Percentiles rank a stretch among this genome's conserved stretches.
These are phyloP conservation scores for Pseudogymnoascus sp. DNA, from an alignment of 2,329 filamentous ascomycete species.

Conservation along the genomic window DNA sequence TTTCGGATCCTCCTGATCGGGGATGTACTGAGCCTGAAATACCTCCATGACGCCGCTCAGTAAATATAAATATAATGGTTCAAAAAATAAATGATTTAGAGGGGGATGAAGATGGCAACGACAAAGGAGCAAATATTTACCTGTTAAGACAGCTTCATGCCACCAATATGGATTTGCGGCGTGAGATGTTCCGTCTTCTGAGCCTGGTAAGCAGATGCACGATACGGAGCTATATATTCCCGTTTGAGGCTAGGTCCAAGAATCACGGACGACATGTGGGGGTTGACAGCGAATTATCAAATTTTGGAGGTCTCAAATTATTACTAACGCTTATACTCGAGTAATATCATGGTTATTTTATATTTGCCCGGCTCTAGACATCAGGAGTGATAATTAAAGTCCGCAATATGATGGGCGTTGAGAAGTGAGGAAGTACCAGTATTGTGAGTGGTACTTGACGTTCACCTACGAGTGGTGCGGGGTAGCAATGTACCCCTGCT, in stretches of 20 bases:
- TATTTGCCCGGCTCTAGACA: not conserved
- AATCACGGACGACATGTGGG: not conserved
- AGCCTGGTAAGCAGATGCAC: slow-evolving; percentile 1
- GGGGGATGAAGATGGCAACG: slow-evolving; percentile 7
- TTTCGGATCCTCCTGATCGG: slow-evolving; percentile 33
- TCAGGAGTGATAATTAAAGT: not conserved
- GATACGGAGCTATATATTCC: slow-evolving; percentile 1
- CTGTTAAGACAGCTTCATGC: not conserved
- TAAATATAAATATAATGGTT: slow-evolving; percentile 14
- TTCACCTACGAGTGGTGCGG: not conserved
- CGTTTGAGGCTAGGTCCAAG: not conserved
- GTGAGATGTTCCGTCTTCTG: slow-evolving; percentile 3
- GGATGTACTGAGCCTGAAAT: slow-evolving; percentile 27
- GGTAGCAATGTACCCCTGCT: slow-evolving; percentile 2
- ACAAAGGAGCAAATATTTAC: slow-evolving; percentile 2
- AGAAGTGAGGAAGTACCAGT: not conserved
- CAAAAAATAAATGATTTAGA: not conserved
- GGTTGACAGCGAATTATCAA: not conserved
- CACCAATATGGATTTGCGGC: not conserved
- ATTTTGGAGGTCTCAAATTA: not conserved
- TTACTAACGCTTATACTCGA: not conserved
- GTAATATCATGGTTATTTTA: not conserved
- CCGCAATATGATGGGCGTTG: not conserved
- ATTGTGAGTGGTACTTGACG: not conserved
- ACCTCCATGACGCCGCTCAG: slow-evolving; percentile 22